Conservation (phyloP, 495 filamentous ascomycete genomes). For the Lasiosphaeriaceae sp. region DNA sequence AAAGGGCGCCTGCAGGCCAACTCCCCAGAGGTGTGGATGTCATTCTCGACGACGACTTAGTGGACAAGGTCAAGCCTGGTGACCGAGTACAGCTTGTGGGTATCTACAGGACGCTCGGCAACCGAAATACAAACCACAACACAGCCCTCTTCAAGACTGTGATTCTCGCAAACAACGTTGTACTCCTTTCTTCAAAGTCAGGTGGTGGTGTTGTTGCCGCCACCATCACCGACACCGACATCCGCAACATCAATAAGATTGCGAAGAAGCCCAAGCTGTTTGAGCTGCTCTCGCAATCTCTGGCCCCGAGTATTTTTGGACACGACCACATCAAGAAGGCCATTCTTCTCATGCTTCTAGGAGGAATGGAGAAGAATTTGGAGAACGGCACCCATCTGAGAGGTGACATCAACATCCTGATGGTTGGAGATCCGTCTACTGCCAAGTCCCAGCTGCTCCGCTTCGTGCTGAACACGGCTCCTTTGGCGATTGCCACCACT, state of each 20-base stretch:
- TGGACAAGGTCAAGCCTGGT: conserved; percentile 91
- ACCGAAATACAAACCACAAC: conserved; percentile 81
- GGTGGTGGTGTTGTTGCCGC: conserved; percentile 91
- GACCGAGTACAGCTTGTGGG: conserved; percentile 95
- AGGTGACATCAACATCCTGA: conserved; percentile 98
- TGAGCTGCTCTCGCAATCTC: conserved; percentile 86
- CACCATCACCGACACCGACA: conserved; percentile 93
- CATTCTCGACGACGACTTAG: conserved; percentile 92
- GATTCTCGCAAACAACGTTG: conserved; percentile 90
- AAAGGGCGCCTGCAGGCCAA: conserved; percentile 92
- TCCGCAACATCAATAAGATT: conserved; percentile 97
- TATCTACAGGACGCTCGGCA: conserved; percentile 88
- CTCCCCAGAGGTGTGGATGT: conserved; percentile 97
- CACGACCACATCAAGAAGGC: conserved; percentile 99
- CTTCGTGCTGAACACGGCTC: conserved; percentile 96
- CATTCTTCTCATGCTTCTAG: conserved; percentile 93
- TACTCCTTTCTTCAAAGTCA: conserved; percentile 91
- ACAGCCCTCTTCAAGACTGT: conserved; percentile 91
- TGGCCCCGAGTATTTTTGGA: conserved; percentile 97
- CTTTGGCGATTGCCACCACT: conserved; percentile 94
- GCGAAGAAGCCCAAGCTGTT: conserved; percentile 94
- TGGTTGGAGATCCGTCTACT: conserved; percentile 98
- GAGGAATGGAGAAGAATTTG: conserved; percentile 97
- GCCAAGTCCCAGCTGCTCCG: conserved; percentile 97
- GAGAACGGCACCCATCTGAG: conserved; percentile 97